Evolutionary conservation across 2,329 filamentous ascomycete species (phyloP), one percentile per base, ranked within the genome.

Genomic region (Lachnellula arida): DNA sequence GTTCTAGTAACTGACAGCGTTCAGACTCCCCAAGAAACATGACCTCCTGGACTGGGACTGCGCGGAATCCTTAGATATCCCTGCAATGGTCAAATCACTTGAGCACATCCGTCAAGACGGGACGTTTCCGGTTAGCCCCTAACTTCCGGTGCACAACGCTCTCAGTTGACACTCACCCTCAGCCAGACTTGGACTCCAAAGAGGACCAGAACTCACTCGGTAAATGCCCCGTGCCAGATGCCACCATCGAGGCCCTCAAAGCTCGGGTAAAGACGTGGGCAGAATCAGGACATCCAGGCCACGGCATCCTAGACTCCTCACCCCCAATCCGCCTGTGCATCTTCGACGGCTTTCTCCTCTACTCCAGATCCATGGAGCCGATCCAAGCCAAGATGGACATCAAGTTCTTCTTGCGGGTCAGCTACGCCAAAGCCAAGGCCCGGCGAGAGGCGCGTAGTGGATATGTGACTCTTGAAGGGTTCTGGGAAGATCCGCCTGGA

Each of bases 401-500:
- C 42, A 88, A 85, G 65, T 73, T 97, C 3, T 93, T 97, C 65
- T 73, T 97, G 17, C 82, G 85, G 0, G 87, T 89, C 1, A 81
- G 82, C 28, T 86, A 86, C 57, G 75, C 74, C 12, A 81, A 74
- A 42, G 86, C 86, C 3, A 88, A 86, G 66, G 73, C 76, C 35
- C 78, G 89, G 23, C 76, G 89, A 32, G 83, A 88, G 67, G 84
- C 83, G 0, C 76, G 89, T 53, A 84, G 81, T 62, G 89, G 89
- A 11, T 94, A 94, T 70, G 88, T 91, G 32, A 93, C 89, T 3
- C 72, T 88, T 5, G 85, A 97, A 67, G 93, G 92, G 28, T 99
- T 97, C 75, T 99, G 94, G 94, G 81, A 86, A 55, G 94, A 99
- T 71, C 94, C 94, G 0, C 91, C 91, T 0, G 92, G 90, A 0